phyloP scores from a whole-genome alignment of 768 basidiomycete species.

The Hortiboletus flavorubellus region DNA sequence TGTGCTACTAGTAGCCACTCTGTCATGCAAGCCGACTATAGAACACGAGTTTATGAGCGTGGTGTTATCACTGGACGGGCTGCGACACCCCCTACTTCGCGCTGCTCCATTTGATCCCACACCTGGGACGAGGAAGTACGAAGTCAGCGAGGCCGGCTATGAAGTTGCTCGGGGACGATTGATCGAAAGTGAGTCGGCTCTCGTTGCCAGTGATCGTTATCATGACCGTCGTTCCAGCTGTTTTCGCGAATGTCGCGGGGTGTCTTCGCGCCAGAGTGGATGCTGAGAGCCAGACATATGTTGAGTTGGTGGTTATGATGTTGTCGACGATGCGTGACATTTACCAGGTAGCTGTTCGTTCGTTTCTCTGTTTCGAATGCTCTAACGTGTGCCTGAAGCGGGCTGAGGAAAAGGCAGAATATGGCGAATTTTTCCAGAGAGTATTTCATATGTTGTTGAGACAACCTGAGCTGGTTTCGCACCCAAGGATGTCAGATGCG shows the following conservation, averaged over 20 bases:
- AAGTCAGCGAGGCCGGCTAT: slow-evolving; percentile 32
- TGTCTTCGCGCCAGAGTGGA: slow-evolving; percentile 33
- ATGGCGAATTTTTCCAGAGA: slow-evolving; percentile 35
- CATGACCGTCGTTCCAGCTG: slow-evolving; percentile 34
- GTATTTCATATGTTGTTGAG: slow-evolving; percentile 29
- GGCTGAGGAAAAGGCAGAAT: slow-evolving; percentile 24
- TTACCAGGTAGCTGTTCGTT: slow-evolving; percentile 35
- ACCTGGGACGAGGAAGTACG: slow-evolving; percentile 23
- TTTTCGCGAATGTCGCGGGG: slow-evolving; percentile 43
- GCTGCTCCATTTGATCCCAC: slow-evolving; percentile 30
- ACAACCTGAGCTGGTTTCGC: slow-evolving; percentile 31
- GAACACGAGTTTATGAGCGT: slow-evolving; percentile 58
- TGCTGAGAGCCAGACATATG: slow-evolving; percentile 36
- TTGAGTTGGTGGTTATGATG: slow-evolving; percentile 42
- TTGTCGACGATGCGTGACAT: slow-evolving; percentile 51
- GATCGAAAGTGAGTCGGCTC: slow-evolving; percentile 34
- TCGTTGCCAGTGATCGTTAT: slow-evolving; percentile 5
- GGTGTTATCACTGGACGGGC: slow-evolving; percentile 56
- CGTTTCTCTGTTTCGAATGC: neutral
- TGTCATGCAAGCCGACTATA: slow-evolving; percentile 43
- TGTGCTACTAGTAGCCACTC: slow-evolving; percentile 50
- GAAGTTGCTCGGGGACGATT: slow-evolving; percentile 35
- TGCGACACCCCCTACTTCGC: slow-evolving; percentile 50
- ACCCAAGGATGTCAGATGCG: slow-evolving; percentile 32
- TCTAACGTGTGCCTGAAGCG: slow-evolving; percentile 13